phyloP scores from a whole-genome alignment of 345 rosid genomes.

The Mercurialis annua region DNA sequence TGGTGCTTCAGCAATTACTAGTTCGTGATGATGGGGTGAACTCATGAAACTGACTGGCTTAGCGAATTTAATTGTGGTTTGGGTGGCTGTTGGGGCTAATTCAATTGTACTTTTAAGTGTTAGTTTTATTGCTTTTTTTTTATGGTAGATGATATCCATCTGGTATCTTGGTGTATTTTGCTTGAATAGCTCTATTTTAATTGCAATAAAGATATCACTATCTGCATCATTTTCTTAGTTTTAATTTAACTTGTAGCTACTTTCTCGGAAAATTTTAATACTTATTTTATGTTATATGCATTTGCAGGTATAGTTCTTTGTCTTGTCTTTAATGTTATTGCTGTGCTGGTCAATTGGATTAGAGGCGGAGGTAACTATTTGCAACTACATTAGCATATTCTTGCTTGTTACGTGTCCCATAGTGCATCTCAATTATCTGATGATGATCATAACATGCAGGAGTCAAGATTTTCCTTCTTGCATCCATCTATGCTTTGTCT shows the following conservation, averaged over 20 bases:
- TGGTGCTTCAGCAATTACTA: background rate
- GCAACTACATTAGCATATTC: background rate
- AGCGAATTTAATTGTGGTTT: no score
- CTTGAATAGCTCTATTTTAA: background rate
- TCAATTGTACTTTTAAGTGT: no score
- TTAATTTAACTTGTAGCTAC: background rate
- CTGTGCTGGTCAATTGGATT: conserved; percentile 83
- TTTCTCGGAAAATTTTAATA: background rate
- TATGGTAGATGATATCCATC: background rate
- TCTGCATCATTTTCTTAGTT: no score
- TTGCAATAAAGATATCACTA: background rate
- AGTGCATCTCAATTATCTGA: conserved; percentile 21
- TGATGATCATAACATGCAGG: conserved; percentile 41
- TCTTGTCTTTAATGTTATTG: conserved; percentile 76
- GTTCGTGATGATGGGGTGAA: background rate
- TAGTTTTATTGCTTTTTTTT: background rate
- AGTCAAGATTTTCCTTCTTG: conserved; percentile 86
- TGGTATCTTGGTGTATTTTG: background rate
- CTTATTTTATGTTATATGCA: background rate
- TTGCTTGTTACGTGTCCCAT: conserved; percentile 13
- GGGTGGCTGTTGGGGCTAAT: no score
- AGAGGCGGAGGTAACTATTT: conserved; percentile 80
- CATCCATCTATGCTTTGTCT: conserved; percentile 70
- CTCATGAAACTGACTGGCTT: no score
- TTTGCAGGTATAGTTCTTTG: conserved; percentile 84